phyloP scores from a whole-genome alignment of 805 yeast species.

The Kazachstania kunashirensis region DNA sequence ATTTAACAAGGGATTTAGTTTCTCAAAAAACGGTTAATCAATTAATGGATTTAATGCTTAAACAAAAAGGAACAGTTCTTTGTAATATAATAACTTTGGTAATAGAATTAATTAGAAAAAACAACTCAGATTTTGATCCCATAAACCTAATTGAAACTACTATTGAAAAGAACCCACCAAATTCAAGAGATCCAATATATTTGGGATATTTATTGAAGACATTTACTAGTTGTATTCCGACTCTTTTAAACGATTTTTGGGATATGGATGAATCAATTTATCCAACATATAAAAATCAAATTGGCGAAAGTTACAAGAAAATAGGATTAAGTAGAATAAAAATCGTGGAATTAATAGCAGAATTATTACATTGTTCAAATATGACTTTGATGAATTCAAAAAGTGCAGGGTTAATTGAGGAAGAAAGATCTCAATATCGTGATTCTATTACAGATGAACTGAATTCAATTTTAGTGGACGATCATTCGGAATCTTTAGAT shows the following conservation, averaged over 20 bases:
- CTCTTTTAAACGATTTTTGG: conserved; percentile 10
- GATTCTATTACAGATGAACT: conserved; percentile 16
- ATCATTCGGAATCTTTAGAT: not conserved
- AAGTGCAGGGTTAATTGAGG: conserved; percentile 60
- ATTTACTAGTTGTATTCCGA: conserved; percentile 52
- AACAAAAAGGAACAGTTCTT: conserved; percentile 64
- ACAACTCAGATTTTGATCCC: conserved; percentile 89
- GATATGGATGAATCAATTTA: conserved; percentile 8
- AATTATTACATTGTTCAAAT: conserved; percentile 91
- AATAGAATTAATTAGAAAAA: conserved; percentile 87
- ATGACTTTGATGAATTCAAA: conserved; percentile 83
- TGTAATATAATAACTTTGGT: conserved; percentile 87
- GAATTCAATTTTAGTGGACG: conserved; percentile 1
- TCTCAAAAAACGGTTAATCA: conserved; percentile 51
- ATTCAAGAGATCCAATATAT: conserved; percentile 81
- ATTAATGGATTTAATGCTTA: conserved; percentile 61
- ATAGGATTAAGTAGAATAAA: conserved; percentile 88
- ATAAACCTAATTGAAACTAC: conserved; percentile 69
- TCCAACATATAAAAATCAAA: conserved; percentile 42
- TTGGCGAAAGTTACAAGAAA: conserved; percentile 53
- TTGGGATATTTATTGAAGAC: conserved; percentile 70
- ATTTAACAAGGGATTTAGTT: conserved; percentile 77
- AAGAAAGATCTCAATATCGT: conserved; percentile 4
- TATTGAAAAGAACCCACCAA: conserved; percentile 77
- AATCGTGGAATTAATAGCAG: conserved; percentile 87